These are phyloP conservation scores for Acanthamoeba culbertsoni DNA, from an alignment of 208 protist species.

Conservation along the genomic window DNA sequence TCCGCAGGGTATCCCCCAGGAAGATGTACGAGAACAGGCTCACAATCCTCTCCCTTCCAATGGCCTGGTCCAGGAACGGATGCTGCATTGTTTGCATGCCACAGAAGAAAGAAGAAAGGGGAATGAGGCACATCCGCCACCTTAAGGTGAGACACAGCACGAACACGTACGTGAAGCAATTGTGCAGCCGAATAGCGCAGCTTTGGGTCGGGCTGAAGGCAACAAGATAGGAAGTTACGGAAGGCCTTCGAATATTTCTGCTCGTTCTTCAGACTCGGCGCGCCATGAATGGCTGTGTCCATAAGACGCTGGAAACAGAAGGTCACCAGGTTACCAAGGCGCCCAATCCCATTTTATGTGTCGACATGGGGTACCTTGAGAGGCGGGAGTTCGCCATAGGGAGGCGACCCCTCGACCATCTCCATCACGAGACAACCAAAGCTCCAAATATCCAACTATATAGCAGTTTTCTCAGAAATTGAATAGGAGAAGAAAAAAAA, in stretches of 20 bases:
- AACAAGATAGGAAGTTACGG: conserved; percentile 19
- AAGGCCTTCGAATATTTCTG: conserved; percentile 19
- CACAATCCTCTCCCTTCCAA: neutral
- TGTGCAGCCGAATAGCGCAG: neutral
- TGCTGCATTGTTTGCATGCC: neutral
- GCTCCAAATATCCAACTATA: conserved; percentile 34
- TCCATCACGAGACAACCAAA: conserved; percentile 38
- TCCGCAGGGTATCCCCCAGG: neutral
- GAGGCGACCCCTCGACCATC: neutral
- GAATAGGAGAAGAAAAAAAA: neutral
- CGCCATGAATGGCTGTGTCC: neutral
- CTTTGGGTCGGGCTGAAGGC: conserved; percentile 12
- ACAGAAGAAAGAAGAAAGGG: neutral
- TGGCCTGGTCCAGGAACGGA: neutral
- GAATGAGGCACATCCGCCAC: neutral
- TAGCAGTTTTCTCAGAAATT: neutral
- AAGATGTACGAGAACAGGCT: conserved; percentile 20
- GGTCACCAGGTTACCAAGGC: neutral
- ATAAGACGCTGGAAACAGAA: neutral
- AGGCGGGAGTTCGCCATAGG: neutral
- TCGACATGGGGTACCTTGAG: neutral
- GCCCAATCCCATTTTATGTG: too few relatives aligned
- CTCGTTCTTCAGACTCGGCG: neutral
- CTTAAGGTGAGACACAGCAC: neutral
- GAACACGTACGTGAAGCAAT: neutral